Evolutionary conservation across 345 rosid genomes (phyloP).

Genomic region (Mangifera indica): DNA sequence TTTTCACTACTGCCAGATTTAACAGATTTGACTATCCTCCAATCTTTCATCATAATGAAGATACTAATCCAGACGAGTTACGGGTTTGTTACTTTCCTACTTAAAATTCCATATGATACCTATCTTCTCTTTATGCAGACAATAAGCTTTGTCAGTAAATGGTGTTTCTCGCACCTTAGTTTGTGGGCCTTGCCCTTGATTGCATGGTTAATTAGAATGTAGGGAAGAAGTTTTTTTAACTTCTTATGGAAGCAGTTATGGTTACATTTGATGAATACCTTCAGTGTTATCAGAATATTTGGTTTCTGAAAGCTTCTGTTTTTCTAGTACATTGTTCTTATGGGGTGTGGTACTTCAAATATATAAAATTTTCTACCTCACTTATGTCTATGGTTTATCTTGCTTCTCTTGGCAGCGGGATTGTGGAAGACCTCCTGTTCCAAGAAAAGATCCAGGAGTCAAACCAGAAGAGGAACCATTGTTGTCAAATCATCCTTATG

Average conservation of each 20-base stretch:
- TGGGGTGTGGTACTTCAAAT: neutral
- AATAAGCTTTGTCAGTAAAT: neutral
- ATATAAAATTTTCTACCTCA: neutral
- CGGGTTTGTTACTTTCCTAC: conserved; percentile 49
- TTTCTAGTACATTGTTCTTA: neutral
- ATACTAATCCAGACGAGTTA: conserved; percentile 67
- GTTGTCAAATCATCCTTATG: conserved; percentile 89
- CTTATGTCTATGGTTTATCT: neutral
- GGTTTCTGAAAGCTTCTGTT: conserved; percentile 2
- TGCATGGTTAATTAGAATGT: neutral
- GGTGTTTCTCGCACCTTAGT: conserved; percentile 2
- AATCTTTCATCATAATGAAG: conserved; percentile 83
- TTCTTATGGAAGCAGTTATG: neutral
- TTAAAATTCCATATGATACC: neutral
- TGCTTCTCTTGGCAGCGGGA: conserved; percentile 61
- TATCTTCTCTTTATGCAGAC: neutral
- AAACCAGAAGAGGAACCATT: conserved; percentile 85
- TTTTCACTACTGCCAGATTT: conserved; percentile 58
- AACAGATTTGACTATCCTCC: conserved; percentile 88
- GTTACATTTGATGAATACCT: neutral
- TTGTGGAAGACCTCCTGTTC: conserved; percentile 87
- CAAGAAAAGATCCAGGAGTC: conserved; percentile 67
- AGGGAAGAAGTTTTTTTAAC: conserved; percentile 1
- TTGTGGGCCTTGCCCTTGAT: neutral
- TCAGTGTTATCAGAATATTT: neutral